Conservation (phyloP, 495 filamentous ascomycete genomes). For the Friedmanniomyces simplex region DNA sequence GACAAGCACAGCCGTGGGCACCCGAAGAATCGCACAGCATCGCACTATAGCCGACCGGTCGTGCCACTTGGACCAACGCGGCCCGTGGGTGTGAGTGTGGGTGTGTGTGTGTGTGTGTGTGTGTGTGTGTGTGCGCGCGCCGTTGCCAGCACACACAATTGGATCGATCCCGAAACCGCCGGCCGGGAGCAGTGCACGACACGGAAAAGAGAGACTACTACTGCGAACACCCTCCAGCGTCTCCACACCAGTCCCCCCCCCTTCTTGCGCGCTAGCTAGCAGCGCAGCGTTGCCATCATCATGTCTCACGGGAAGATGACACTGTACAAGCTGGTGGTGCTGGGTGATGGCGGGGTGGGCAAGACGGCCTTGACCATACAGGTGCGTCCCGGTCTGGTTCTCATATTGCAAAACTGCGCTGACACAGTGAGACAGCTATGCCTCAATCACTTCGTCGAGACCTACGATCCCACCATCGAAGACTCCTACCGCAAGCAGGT, state of each 20-base stretch:
- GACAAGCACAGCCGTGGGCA: background rate
- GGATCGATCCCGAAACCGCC: background rate
- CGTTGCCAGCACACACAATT: background rate
- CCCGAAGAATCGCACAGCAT: background rate
- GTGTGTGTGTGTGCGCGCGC: background rate
- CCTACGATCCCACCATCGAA: slow-evolving; percentile 94
- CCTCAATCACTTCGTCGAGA: slow-evolving; percentile 71
- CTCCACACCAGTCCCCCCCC: background rate
- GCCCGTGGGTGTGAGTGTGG: background rate
- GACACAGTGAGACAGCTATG: slow-evolving; percentile 44
- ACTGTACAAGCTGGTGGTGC: slow-evolving; percentile 95
- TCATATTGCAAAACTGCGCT: slow-evolving; percentile 2
- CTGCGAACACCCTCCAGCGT: slow-evolving; percentile 4
- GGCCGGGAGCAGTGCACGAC: background rate
- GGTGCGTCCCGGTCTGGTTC: slow-evolving; percentile 42
- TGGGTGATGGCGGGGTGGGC: slow-evolving; percentile 85
- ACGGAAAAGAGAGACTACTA: background rate
- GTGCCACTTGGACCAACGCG: background rate
- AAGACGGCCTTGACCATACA: slow-evolving; percentile 98
- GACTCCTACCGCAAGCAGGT: slow-evolving; percentile 98
- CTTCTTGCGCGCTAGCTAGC: slow-evolving; percentile 3
- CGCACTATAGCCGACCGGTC: background rate
- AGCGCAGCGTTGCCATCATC: slow-evolving; percentile 12
- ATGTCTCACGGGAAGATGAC: slow-evolving; percentile 78
- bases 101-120: background rate